These are phyloP conservation scores for Ogataea siamensis DNA, from an alignment of 805 yeast genomes.

Conservation along the genomic window DNA sequence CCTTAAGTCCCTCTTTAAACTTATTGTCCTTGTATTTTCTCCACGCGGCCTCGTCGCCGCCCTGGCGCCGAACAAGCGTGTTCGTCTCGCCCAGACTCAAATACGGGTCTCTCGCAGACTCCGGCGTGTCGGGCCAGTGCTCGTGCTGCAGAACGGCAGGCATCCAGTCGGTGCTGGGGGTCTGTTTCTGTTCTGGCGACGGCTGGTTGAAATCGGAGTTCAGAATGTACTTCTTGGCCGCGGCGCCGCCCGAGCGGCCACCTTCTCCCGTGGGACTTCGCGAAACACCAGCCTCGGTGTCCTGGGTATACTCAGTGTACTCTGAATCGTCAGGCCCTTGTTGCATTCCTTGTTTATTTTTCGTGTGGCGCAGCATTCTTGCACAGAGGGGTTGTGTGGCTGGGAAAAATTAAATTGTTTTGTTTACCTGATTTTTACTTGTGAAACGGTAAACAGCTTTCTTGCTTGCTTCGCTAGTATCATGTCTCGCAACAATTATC, in stretches of 20 bases:
- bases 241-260: background rate
- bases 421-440: constrained; percentile 6
- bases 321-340: background rate
- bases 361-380: constrained; percentile 1
- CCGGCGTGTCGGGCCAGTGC: constrained; percentile 27
- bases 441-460: constrained; percentile 10
- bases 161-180: constrained; percentile 21
- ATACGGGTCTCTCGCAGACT: constrained; percentile 18
- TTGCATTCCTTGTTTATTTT: background rate
- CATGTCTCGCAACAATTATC: constrained; percentile 24
- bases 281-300: too few species aligned
- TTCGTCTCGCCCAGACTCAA: constrained; percentile 21
- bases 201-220: constrained; percentile 21
- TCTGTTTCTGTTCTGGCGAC: constrained; percentile 16
- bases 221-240: constrained; percentile 17
- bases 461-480: background rate
- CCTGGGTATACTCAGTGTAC: background rate
- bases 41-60: constrained; percentile 31
- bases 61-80: constrained; percentile 25
- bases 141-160: constrained; percentile 28
- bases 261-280: too few species aligned
- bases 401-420: background rate
- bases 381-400: constrained; percentile 3
- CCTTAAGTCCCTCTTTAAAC: constrained; percentile 23
- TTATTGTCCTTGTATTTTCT: constrained; percentile 25